phyloP scores from a whole-genome alignment of 805 yeast genomes.

The Candida patagonica region DNA sequence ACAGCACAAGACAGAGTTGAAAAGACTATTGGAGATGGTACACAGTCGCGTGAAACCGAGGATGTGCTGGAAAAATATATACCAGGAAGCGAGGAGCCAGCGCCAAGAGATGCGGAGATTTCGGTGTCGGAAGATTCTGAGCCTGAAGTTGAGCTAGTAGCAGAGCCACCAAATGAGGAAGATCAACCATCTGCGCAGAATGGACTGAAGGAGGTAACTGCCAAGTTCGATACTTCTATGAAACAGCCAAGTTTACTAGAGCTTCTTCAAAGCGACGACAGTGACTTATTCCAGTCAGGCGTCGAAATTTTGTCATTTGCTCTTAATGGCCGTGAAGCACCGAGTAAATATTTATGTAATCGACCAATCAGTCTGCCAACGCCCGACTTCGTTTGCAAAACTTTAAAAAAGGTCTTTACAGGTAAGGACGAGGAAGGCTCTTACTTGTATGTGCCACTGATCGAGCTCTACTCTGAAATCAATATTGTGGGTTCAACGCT shows the following conservation, averaged over 20 bases:
- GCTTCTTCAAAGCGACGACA: conserved; percentile 14
- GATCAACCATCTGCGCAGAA: background rate
- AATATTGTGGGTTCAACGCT: conserved; percentile 14
- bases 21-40: too few species aligned
- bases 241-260: conserved; percentile 17
- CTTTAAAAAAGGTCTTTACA: conserved; percentile 12
- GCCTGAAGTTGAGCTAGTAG: background rate
- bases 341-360: conserved; percentile 10
- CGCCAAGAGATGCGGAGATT: too few species aligned
- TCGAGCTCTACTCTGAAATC: conserved; percentile 8
- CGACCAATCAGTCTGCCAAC: conserved; percentile 17
- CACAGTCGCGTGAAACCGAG: too few species aligned
- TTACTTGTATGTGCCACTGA: conserved; percentile 7
- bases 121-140: too few species aligned
- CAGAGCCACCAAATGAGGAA: background rate
- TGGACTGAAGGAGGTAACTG: background rate
- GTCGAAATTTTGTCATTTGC: conserved; percentile 13
- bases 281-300: conserved; percentile 13
- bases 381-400: conserved; percentile 14
- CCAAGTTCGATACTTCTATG: background rate
- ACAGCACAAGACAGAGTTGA: too few species aligned
- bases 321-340: conserved; percentile 12
- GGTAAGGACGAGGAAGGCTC: conserved; percentile 1
- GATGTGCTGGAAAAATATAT: too few species aligned
- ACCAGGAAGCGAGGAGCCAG: background rate